Conservation (phyloP, 768 basidiomycete species). For the Cystobasidium tubakii region DNA sequence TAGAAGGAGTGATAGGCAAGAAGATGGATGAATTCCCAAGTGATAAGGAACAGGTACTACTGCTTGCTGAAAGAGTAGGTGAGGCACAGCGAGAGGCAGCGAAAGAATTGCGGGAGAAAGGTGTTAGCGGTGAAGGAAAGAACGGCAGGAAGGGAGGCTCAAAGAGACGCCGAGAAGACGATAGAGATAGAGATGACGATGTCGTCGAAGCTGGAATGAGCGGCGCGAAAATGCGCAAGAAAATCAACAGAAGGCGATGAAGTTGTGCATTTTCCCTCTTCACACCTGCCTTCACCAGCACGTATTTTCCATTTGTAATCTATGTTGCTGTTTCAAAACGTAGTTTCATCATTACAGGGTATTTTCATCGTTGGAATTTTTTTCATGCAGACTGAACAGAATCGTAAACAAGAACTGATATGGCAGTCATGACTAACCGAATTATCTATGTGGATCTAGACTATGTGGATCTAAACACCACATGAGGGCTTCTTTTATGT, state of each 20-base stretch:
- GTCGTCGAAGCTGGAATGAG: conserved; percentile 77
- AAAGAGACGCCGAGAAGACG: conserved; percentile 56
- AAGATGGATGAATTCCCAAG: conserved; percentile 70
- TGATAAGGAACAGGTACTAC: conserved; percentile 78
- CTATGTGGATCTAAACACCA: too few species aligned
- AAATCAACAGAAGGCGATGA: neutral
- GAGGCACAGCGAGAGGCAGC: conserved; percentile 70
- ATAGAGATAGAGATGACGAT: conserved; percentile 87
- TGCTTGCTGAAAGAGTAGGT: conserved; percentile 79
- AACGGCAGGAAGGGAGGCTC: conserved; percentile 56
- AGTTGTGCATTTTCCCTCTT: too few species aligned
- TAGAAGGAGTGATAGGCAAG: conserved; percentile 84
- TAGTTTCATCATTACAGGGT: too few species aligned
- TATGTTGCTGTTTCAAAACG: too few species aligned
- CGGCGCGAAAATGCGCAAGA: conserved; percentile 58
- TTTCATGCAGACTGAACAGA: too few species aligned
- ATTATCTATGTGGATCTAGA: too few species aligned
- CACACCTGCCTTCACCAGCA: too few species aligned
- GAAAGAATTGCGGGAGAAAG: conserved; percentile 73
- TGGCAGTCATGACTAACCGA: too few species aligned
- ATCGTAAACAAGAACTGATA: too few species aligned
- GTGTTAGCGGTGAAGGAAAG: conserved; percentile 54
- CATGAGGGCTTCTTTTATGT: too few species aligned
- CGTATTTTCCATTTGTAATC: neutral
- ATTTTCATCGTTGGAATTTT: too few species aligned